A percentile compares a stretch with the other conserved stretches of the same genome.
phyloP scores from a whole-genome alignment of 1,139 yeast genomes.

The Blastobotrys petasosporus region DNA sequence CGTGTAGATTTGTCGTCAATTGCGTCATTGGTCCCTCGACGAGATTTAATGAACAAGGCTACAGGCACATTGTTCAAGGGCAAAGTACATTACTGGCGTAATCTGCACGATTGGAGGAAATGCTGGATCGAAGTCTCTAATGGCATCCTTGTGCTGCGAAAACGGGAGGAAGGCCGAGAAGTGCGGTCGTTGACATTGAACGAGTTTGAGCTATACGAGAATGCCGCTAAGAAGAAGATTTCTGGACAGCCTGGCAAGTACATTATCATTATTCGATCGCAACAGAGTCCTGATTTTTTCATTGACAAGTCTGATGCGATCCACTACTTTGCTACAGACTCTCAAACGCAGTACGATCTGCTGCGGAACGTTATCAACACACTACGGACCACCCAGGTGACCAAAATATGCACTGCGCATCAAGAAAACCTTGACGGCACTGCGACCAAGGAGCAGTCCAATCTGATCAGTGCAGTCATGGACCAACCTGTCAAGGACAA shows the following conservation, averaged over 20 bases:
- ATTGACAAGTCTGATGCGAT: slow-evolving; percentile 22
- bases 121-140: slow-evolving; percentile 15
- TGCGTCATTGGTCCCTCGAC: slow-evolving; percentile 31
- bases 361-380: slow-evolving; percentile 30
- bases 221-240: slow-evolving; percentile 6
- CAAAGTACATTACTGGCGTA: slow-evolving; percentile 14
- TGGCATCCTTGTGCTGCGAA: slow-evolving; percentile 11
- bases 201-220: slow-evolving; percentile 26
- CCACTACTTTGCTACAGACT: slow-evolving; percentile 26
- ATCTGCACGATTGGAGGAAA: slow-evolving; percentile 18
- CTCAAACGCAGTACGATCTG: slow-evolving; percentile 24
- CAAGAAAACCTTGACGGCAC: too few species aligned
- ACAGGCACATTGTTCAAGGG: slow-evolving; percentile 17
- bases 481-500: too few species aligned
- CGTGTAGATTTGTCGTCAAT: slow-evolving; percentile 27
- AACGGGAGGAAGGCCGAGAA: slow-evolving; percentile 12
- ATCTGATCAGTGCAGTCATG: too few species aligned
- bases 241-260: slow-evolving; percentile 22
- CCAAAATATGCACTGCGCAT: slow-evolving; percentile 8
- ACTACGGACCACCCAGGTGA: slow-evolving; percentile 23
- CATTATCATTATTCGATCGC: slow-evolving; percentile 26
- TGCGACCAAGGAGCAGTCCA: too few species aligned
- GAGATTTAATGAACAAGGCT: slow-evolving; percentile 27
- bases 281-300: slow-evolving; percentile 24
- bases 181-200: slow-evolving; percentile 14